Percentiles rank a stretch among this genome's conserved stretches.
phyloP scores from a whole-genome alignment of 2,329 filamentous ascomycete species.

The Epichloe gansuensis region DNA sequence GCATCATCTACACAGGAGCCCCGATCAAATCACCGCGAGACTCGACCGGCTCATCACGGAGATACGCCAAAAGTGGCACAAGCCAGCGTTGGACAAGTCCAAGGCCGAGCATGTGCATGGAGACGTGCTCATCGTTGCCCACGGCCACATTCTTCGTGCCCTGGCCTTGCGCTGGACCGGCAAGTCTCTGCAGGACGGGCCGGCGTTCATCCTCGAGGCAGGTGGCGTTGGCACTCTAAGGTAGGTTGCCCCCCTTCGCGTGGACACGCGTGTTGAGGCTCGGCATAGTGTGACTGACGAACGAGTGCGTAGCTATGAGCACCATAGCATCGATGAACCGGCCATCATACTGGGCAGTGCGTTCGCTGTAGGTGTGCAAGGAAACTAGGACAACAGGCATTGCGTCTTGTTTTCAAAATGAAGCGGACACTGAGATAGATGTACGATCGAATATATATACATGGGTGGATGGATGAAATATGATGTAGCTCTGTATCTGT shows the following conservation, averaged over 20 bases:
- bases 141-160: conserved; percentile 79
- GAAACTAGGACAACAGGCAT: conserved; percentile 9
- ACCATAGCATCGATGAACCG: conserved; percentile 65
- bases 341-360: conserved; percentile 67
- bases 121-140: conserved; percentile 57
- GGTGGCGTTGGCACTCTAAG: conserved; percentile 75
- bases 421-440: no score
- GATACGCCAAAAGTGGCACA: conserved; percentile 56
- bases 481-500: no score
- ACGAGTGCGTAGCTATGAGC: conserved; percentile 52
- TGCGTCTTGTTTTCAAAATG: no score
- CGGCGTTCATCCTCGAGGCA: conserved; percentile 73
- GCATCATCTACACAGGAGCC: conserved; percentile 35
- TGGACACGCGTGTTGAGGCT: not conserved
- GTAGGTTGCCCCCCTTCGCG: conserved; percentile 27
- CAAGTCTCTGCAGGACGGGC: conserved; percentile 60
- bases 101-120: conserved; percentile 25
- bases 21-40: conserved; percentile 58
- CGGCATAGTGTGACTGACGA: not conserved
- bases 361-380: conserved; percentile 39
- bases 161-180: conserved; percentile 81
- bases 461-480: no score
- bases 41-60: conserved; percentile 67
- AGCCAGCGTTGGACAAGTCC: conserved; percentile 44
- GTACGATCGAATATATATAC: no score